Conservation (phyloP, 805 yeast species). For the Cyberlindnera mississippiensis region DNA sequence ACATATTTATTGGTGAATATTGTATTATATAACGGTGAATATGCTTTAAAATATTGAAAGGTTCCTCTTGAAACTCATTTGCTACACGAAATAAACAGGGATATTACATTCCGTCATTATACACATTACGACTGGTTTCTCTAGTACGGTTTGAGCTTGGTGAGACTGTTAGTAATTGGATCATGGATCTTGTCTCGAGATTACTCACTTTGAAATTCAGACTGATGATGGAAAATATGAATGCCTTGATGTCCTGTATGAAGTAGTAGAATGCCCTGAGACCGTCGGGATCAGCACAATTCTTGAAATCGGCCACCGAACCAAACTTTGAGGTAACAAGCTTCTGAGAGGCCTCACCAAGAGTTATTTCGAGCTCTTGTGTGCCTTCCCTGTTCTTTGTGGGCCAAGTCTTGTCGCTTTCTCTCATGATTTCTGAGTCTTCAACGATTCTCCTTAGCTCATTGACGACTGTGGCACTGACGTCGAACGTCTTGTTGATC, state of each 20-base stretch:
- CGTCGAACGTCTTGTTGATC: slow-evolving; percentile 35
- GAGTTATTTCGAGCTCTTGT: slow-evolving; percentile 38
- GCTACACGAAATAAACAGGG: no score
- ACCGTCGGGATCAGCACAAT: slow-evolving; percentile 41
- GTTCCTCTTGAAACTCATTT: no score
- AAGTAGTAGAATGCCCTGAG: slow-evolving; percentile 40
- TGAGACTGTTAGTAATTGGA: no score
- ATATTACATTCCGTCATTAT: no score
- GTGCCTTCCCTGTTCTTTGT: slow-evolving; percentile 36
- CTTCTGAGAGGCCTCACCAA: slow-evolving; percentile 22
- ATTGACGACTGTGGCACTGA: slow-evolving; percentile 34
- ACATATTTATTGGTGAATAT: no score
- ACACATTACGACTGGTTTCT: no score
- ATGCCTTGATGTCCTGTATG: slow-evolving; percentile 40
- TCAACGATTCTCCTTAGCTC: slow-evolving; percentile 33
- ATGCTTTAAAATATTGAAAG: no score
- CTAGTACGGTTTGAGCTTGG: no score
- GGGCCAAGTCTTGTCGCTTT: slow-evolving; percentile 41
- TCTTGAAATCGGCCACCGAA: slow-evolving; percentile 36
- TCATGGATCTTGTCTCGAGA: not conserved
- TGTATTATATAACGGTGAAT: no score
- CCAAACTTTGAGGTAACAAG: slow-evolving; percentile 34
- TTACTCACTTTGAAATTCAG: slow-evolving; percentile 38
- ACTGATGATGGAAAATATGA: slow-evolving; percentile 38
- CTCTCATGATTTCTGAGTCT: slow-evolving; percentile 38